Conservation (phyloP, 1,139 yeast species). For the Kodamaea sp. region DNA sequence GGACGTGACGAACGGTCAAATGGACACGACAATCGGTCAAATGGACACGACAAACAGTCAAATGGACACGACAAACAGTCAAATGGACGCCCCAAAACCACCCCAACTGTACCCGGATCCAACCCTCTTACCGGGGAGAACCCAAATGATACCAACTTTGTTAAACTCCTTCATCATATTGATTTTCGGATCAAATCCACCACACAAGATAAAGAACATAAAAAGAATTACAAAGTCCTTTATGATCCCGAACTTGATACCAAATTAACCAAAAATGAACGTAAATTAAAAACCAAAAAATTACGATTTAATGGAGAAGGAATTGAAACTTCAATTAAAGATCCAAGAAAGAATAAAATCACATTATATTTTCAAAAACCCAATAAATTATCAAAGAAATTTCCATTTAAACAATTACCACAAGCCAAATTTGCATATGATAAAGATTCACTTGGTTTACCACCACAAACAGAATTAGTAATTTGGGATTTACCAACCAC, state of each 20-base stretch:
- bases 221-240: conserved; percentile 34
- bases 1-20: neutral
- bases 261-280: conserved; percentile 25
- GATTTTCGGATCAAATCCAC: conserved; percentile 22
- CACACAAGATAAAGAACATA: conserved; percentile 4
- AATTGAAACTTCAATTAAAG: conserved; percentile 18
- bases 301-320: conserved; percentile 37
- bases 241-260: conserved; percentile 57
- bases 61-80: neutral
- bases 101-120: conserved; percentile 21
- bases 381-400: conserved; percentile 39
- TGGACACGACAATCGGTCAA: no score
- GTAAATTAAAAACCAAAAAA: conserved; percentile 36
- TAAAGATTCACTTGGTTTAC: conserved; percentile 69
- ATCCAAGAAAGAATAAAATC: conserved; percentile 34
- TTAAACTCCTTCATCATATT: conserved; percentile 30
- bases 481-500: conserved; percentile 59
- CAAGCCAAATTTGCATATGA: conserved; percentile 59
- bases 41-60: neutral
- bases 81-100: conserved; percentile 1
- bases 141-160: conserved; percentile 28
- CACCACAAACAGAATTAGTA: conserved; percentile 68
- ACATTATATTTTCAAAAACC: conserved; percentile 38
- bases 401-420: conserved; percentile 47
- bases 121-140: conserved; percentile 33